Evolutionary conservation across 2,329 filamentous ascomycete species (phyloP), one percentile per base, ranked within the genome.

Genomic region (Ophiostoma ips): DNA sequence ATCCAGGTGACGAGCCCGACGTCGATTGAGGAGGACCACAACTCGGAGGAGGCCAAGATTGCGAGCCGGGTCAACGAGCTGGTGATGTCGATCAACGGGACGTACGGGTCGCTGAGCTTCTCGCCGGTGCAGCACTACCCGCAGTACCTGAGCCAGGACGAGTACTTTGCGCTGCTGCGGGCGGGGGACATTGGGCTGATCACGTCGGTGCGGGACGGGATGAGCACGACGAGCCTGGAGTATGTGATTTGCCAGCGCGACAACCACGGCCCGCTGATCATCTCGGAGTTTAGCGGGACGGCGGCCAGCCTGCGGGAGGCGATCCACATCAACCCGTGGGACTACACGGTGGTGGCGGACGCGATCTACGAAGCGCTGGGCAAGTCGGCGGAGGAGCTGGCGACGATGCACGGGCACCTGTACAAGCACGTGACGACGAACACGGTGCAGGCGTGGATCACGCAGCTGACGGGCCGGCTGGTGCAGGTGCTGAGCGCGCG

Each of bases 281-380:
- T 96, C 21, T 96, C 92, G 13, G 90, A 96, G 64, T 96, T 96
- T 65, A 95, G 89, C 55, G 90, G 90, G 52, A 95, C 90, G 1
- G 88, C 90, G 31, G 86, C 86, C 49, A 92, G 83, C 50, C 74
- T 96, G 35, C 77, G 78, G 54, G 84, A 85, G 60, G 90, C 90
- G 31, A 88, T 95, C 54, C 87, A 94, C 65, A 95, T 96, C 71
- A 96, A 96, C 67, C 90, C 90, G 1, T 96, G 89, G 87, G 88
- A 95, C 62, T 74, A 90, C 50, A 79, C 76, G 24, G 86, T 85
- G 34, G 89, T 95, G 13, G 89, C 89, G 5, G 77, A 83, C 48
- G 81, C 87, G 56, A 89, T 96, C 62, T 77, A 94, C 60, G 69
- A 79, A 49, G 90, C 88, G 5, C 72, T 96, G 52, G 83, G 76